A percentile compares a stretch with the other conserved stretches of the same genome.
phyloP scores from a whole-genome alignment of 306 rosid genomes.

The Psophocarpus tetragonolobus region DNA sequence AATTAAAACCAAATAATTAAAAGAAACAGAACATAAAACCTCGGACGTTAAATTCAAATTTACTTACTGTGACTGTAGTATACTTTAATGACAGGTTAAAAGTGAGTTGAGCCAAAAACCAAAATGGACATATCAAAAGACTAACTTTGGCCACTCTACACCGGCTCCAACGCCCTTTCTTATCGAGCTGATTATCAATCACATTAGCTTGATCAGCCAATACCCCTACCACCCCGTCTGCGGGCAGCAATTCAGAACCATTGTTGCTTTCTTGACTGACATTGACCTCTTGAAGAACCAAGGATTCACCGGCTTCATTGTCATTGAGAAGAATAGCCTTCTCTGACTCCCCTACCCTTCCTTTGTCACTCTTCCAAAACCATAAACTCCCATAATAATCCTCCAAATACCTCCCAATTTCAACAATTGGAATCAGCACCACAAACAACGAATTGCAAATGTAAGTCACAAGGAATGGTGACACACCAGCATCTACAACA shows the following conservation, averaged over 20 bases:
- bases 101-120: constrained; percentile 93
- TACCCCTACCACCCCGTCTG: constrained; percentile 19
- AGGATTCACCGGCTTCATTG: constrained; percentile 32
- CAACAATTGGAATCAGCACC: constrained; percentile 85
- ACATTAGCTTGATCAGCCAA: constrained; percentile 28
- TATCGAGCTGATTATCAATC: constrained; percentile 53
- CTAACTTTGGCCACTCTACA: constrained; percentile 86
- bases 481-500: constrained; percentile 88
- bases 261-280: constrained; percentile 28
- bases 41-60: neutral
- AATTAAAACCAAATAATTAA: constrained; percentile 25
- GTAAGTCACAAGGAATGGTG: constrained; percentile 91
- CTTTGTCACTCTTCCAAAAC: constrained; percentile 58
- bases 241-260: constrained; percentile 21
- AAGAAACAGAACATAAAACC: constrained; percentile 8
- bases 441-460: constrained; percentile 91
- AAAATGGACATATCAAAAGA: constrained; percentile 79
- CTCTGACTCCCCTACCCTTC: constrained; percentile 59
- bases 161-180: constrained; percentile 91
- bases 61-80: constrained; percentile 88
- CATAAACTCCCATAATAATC: constrained; percentile 54
- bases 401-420: constrained; percentile 75
- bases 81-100: constrained; percentile 91
- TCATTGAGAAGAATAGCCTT: constrained; percentile 63
- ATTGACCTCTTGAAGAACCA: constrained; percentile 44